Conservation (phyloP, 768 basidiomycete genomes). For the Trametes elegans region DNA sequence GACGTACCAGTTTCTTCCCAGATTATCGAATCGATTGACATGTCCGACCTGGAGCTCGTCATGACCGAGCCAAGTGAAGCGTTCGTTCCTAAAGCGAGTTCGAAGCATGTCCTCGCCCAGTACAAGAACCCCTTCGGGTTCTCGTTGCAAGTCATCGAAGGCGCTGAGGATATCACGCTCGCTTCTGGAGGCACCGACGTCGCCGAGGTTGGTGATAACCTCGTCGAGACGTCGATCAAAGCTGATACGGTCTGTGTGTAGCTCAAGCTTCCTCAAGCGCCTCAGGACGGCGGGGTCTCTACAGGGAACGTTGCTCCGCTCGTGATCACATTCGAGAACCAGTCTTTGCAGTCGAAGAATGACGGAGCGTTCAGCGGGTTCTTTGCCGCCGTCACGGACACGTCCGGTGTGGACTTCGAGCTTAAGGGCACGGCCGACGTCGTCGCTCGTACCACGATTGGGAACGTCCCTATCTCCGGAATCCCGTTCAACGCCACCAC, state of each 20-base stretch:
- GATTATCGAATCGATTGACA: constrained; percentile 62
- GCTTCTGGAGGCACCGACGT: constrained; percentile 45
- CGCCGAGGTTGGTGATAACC: constrained; percentile 44
- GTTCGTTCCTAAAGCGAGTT: constrained; percentile 60
- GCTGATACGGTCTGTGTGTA: constrained; percentile 21
- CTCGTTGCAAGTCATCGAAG: constrained; percentile 59
- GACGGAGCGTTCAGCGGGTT: constrained; percentile 52
- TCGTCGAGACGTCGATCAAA: background rate
- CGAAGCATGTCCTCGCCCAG: constrained; percentile 49
- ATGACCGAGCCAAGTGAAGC: constrained; percentile 52
- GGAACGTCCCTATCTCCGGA: constrained; percentile 61
- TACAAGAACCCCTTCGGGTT: constrained; percentile 80
- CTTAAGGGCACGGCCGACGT: constrained; percentile 60
- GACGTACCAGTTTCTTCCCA: constrained; percentile 22
- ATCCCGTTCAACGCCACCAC: constrained; percentile 64
- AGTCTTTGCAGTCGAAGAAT: constrained; percentile 55
- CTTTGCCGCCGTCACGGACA: constrained; percentile 59
- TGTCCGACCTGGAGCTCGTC: constrained; percentile 55
- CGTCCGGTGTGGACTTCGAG: constrained; percentile 40
- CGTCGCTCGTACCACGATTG: constrained; percentile 58
- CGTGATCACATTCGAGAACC: constrained; percentile 52
- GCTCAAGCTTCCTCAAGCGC: constrained; percentile 49
- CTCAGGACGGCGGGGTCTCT: constrained; percentile 59
- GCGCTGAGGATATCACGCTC: constrained; percentile 54
- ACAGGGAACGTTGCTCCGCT: constrained; percentile 67